These are phyloP conservation scores for Ulmus americana DNA, from an alignment of 331 rosid species.

Conservation along the genomic window DNA sequence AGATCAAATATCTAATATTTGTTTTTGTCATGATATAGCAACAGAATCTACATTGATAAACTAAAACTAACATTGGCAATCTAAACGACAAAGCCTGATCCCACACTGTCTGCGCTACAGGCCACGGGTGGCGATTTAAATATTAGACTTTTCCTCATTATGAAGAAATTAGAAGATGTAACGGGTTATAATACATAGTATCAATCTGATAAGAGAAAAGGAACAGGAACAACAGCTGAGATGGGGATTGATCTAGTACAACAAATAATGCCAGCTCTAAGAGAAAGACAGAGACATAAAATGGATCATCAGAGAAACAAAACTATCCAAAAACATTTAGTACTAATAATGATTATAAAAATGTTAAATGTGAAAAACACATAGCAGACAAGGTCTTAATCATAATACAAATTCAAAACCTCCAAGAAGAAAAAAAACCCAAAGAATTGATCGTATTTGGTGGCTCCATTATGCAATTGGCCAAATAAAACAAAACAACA, in stretches of 20 bases:
- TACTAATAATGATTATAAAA: constrained; percentile 1
- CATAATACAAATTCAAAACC: constrained; percentile 16
- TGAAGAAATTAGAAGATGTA: not conserved
- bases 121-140: constrained; percentile 2
- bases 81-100: constrained; percentile 22
- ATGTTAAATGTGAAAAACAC: constrained; percentile 22
- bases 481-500: not conserved
- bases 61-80: not conserved
- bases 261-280: constrained; percentile 33
- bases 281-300: constrained; percentile 26
- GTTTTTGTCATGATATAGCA: not conserved
- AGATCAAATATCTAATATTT: constrained; percentile 9
- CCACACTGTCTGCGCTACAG: constrained; percentile 13
- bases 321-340: constrained; percentile 14
- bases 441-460: not conserved
- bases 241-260: constrained; percentile 24
- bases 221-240: constrained; percentile 18
- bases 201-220: not conserved
- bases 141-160: constrained; percentile 12
- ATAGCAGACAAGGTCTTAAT: constrained; percentile 30
- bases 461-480: constrained; percentile 1
- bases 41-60: constrained; percentile 4
- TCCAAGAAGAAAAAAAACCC: constrained; percentile 20
- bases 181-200: not conserved
- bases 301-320: constrained; percentile 19